Evolutionary conservation across 1,284 basidiomycete species (phyloP).

Genomic region (Leccinum subrobustum): DNA sequence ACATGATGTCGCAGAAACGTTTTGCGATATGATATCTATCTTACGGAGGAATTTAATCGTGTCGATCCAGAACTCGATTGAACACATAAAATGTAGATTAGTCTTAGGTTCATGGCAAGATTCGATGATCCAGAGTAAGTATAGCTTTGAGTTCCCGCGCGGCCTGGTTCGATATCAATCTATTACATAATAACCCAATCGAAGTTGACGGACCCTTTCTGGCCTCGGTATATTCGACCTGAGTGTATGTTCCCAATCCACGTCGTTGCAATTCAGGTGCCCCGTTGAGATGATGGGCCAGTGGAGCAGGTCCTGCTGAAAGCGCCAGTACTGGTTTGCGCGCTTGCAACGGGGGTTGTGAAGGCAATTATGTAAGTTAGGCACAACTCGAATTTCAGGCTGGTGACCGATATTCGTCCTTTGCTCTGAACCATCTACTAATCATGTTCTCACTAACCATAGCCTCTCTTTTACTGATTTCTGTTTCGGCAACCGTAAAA

Average conservation of each 20-base stretch:
- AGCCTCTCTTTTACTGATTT: slow-evolving; percentile 58
- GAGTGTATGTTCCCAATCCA: background rate
- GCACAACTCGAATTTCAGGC: background rate
- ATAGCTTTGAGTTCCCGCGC: no score
- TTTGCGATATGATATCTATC: slow-evolving; percentile 16
- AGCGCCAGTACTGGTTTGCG: background rate
- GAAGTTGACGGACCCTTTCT: background rate
- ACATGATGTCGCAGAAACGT: slow-evolving; percentile 15
- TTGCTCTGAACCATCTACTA: slow-evolving; percentile 4
- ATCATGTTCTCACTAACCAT: slow-evolving; percentile 47
- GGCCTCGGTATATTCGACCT: background rate
- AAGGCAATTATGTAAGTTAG: background rate
- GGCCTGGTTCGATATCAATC: background rate
- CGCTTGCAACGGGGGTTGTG: background rate
- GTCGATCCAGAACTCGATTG: background rate
- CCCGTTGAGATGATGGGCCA: background rate
- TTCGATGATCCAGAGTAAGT: background rate
- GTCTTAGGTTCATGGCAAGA: background rate
- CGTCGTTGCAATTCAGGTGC: background rate
- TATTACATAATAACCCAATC: background rate
- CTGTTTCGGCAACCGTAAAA: slow-evolving; percentile 38
- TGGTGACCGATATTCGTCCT: background rate
- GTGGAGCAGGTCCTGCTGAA: background rate
- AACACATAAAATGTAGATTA: background rate
- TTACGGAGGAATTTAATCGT: background rate